phyloP scores from a whole-genome alignment of 1,284 basidiomycete genomes.

The Stereum hirsutum region DNA sequence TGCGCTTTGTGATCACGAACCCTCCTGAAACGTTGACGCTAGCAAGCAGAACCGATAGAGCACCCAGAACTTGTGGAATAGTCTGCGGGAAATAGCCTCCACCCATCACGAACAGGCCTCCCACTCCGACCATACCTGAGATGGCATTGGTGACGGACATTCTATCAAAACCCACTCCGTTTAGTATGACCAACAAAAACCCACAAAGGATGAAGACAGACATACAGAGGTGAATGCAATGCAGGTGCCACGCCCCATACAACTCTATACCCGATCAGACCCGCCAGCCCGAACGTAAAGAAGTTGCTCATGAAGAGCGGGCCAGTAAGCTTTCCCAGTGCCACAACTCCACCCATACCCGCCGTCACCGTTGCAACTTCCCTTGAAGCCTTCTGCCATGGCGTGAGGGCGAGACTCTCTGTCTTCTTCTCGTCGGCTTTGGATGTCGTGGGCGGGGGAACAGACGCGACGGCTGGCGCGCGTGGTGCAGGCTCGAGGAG shows the following conservation, averaged over 20 bases:
- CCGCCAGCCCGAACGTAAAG: conserved; percentile 77
- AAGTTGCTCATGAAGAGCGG: conserved; percentile 79
- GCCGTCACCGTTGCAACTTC: conserved; percentile 66
- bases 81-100: conserved; percentile 78
- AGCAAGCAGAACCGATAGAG: conserved; percentile 72
- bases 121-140: conserved; percentile 74
- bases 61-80: conserved; percentile 69
- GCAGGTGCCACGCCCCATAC: conserved; percentile 84
- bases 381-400: conserved; percentile 71
- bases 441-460: conserved; percentile 35
- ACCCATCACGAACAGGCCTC: conserved; percentile 83
- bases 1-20: conserved; percentile 77
- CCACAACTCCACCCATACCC: conserved; percentile 65
- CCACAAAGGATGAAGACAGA: too few species aligned
- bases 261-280: conserved; percentile 77
- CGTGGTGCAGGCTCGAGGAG: conserved; percentile 61
- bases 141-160: conserved; percentile 85
- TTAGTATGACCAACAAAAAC: too few species aligned
- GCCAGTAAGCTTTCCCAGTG: conserved; percentile 69
- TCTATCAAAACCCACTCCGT: too few species aligned
- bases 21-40: conserved; percentile 82
- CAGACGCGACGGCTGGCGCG: conserved; percentile 38
- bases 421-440: conserved; percentile 39
- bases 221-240: conserved; percentile 70
- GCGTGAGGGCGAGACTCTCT: conserved; percentile 57